Evolutionary conservation across 2,329 filamentous ascomycete species (phyloP), one percentile per base, ranked within the genome.

Genomic region (Beauveria asiatica): DNA sequence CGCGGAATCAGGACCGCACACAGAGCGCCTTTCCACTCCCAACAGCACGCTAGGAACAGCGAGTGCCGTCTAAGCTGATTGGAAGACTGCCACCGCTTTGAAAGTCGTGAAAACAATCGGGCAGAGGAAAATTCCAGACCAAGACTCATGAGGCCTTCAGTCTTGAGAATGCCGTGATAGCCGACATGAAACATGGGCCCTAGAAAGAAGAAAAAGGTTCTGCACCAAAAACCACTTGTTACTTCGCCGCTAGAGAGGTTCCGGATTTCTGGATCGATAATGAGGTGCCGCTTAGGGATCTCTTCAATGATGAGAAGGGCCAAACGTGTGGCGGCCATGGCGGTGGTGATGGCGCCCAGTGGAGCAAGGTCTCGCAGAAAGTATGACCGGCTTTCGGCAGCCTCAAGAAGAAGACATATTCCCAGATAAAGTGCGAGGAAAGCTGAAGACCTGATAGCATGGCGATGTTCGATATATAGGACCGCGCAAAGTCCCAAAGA

Each of bases 1-100:
- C 55, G 45, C 8, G 55, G 55, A 19, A 50, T 11, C 11, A 50
- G 2, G 6, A 37, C 21, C 5, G 23, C 9, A n/a, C 41, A 9
- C 4, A 57, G 6, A 1, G 55, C 21, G 6, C 67, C 66, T 13
- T 64, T 60, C 4, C 66, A 66, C 5, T 64, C 61, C 37, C 62
- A 62, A 6, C 67, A 65, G 62, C 68, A 70, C n/a, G 45, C 13
- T 33, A 30, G 3, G 7, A 56, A 37, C 3, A 57, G 23, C 1
- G 55, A 25, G n/a, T 50, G 25, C 6, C 23, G 11, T 16, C 7
- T 13, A 9, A 8, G 1, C 19, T 21, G 25, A 5, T 45, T n/a
- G 8, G 1, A 21, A 2, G 30, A 16, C 13, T 7, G 1, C 55
- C 55, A 57, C 5, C 21, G 21, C 0, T 21, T 13, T 5, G 21